Evolutionary conservation across 176 grass and related monocot species (phyloP), one percentile per base, ranked within the genome.

Genomic region (Microstegium vimineum): DNA sequence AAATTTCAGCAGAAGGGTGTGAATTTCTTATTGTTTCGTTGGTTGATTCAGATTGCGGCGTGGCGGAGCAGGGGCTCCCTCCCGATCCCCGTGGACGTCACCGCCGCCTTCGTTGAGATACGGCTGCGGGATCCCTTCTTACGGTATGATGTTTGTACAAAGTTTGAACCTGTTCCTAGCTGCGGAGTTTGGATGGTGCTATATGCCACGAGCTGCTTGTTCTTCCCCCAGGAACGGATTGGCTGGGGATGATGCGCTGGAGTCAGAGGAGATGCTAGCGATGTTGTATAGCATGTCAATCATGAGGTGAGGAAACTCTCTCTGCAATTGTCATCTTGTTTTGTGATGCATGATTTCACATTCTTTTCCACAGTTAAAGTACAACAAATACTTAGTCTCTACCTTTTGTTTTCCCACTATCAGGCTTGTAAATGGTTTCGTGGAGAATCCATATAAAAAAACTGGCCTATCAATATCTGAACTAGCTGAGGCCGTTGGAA

Each of bases 271-370:
- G 89, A 91, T 95, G 87, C 84, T 98, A 3, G 23, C 92, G 8
- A 95, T 93, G 92, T 86, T 98, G 32, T 94, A 98, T 71, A 95
- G 89, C 81, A 98, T 95, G 84, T 84, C 92, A 73, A 95, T 95
- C 47, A 88, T 88, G 76, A 94, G 92, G 92, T 93, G 37, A 86
- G 65, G 8, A 73, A 85, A 33, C 6, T 73, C 36, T 43, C 1
- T 15, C 13, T 45, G 64, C 16, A 35, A 27, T 70, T 71, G 61
- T 78, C 5, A 3, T 67, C 62, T 49, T 31, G 38, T 75, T n/a
- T 4, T 37, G 17, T 69, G 51, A 70, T 62, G 51, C 15, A 22
- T 85, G 5, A 4, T 45, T 71, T 71, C 6, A 2, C 8, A 43
- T 8, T 43, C n/a, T 43, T 71, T 71, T 16, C n/a, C 38, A 46